A percentile compares a stretch with the other conserved stretches of the same genome.
These are phyloP conservation scores for Tolypocladium nubicola DNA, from an alignment of 2,329 filamentous ascomycete genomes.

Conservation along the genomic window DNA sequence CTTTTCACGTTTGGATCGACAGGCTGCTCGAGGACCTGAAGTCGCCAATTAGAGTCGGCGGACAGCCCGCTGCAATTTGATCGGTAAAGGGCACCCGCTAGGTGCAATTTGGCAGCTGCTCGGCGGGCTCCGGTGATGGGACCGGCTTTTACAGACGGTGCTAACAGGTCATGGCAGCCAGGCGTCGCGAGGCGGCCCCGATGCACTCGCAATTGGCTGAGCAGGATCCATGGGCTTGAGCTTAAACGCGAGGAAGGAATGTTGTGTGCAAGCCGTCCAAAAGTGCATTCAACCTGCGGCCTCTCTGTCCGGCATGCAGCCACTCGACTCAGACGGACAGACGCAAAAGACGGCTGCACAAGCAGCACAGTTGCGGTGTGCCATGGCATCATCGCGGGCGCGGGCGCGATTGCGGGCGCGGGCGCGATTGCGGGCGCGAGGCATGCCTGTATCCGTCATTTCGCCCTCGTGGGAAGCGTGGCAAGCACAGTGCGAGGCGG, in stretches of 20 bases:
- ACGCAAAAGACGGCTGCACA: not conserved
- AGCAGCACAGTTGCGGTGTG: not conserved
- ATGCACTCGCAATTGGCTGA: not conserved
- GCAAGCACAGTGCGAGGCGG: not conserved
- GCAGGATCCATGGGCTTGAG: not conserved
- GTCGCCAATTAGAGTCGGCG: not conserved
- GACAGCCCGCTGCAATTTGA: not conserved
- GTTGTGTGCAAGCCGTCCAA: not conserved
- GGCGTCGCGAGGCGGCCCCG: not conserved
- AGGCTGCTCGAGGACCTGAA: not conserved
- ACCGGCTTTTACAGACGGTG: slow-evolving; percentile 1
- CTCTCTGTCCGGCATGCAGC: not conserved
- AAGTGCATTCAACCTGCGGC: no score
- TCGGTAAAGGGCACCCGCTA: not conserved
- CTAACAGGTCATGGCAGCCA: not conserved
- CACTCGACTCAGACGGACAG: not conserved
- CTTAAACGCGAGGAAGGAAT: not conserved
- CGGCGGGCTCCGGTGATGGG: not conserved
- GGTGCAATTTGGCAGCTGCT: not conserved
- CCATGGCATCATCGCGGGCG: not conserved
- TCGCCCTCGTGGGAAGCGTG: not conserved
- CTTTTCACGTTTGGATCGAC: not conserved
- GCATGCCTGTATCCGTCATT: not conserved
- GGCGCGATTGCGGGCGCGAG: not conserved
- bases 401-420: no score